Conservation (phyloP, 2,329 filamentous ascomycete species). For the Fusarium napiforme region DNA sequence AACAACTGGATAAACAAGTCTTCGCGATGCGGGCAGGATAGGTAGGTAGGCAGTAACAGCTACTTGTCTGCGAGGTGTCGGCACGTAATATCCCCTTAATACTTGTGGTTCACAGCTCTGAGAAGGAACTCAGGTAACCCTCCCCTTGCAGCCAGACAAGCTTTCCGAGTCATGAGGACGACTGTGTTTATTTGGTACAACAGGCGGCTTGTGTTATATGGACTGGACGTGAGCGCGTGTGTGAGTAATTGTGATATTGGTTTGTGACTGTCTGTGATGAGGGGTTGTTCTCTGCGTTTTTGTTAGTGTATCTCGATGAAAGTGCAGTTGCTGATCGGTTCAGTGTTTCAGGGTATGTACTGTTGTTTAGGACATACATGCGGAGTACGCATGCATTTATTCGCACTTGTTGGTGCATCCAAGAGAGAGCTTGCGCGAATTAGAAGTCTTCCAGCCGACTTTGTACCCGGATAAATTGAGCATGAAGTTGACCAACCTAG, state of each 20-base stretch:
- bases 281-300: slow-evolving; percentile 1
- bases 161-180: slow-evolving; percentile 35
- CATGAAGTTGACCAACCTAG: slow-evolving; percentile 1
- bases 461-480: slow-evolving; percentile 4
- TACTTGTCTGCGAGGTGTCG: slow-evolving; percentile 1
- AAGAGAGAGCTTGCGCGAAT: slow-evolving; percentile 28
- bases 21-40: slow-evolving; percentile 2
- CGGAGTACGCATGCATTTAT: slow-evolving; percentile 17
- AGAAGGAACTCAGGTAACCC: slow-evolving; percentile 9
- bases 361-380: slow-evolving; percentile 25
- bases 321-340: slow-evolving; percentile 6
- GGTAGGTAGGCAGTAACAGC: not conserved
- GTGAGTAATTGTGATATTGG: slow-evolving; percentile 15
- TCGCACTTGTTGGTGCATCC: slow-evolving; percentile 3
- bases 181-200: slow-evolving; percentile 20
- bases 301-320: slow-evolving; percentile 8
- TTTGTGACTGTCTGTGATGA: slow-evolving; percentile 14
- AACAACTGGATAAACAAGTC: not conserved
- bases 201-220: slow-evolving; percentile 9
- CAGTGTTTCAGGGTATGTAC: slow-evolving; percentile 11
- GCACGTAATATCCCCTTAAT: not conserved
- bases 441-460: slow-evolving; percentile 14
- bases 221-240: not conserved
- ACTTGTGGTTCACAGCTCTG: slow-evolving; percentile 10
- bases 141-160: slow-evolving; percentile 8